Base-by-base conservation (phyloP, 345 rosid genomes). In the Aurinia saxatilis region DNA sequence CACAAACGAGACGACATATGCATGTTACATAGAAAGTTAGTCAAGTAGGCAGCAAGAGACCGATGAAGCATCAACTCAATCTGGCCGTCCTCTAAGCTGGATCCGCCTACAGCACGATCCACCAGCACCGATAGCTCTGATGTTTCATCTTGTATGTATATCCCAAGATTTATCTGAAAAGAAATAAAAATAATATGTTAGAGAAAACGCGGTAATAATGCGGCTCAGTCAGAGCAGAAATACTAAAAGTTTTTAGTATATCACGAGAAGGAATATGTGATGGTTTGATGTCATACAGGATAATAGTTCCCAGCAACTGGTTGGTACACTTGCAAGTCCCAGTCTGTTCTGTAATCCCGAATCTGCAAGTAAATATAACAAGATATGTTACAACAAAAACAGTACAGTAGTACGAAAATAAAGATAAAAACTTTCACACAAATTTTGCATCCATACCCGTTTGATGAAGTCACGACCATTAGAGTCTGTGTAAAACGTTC, bases 1-100 rank as follows among this genome's bases (percentile, higher is more conserved):
- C 50, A 65, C 49, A 58, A 55, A 46, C 53, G 21, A 63, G 31
- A 3, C 7, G 8, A 31, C 40, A 63, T 37, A 14, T 30, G 35
- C 3, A 6, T 33, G n/a, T 70, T 11, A 10, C 8, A 60, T 33
- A 42, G 15, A 55, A 63, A 16, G 12, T 47, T 14, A 39, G 37
- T 39, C 4, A 3, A 4, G 31, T 3, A 27, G 6, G 31, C 6
- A 27, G 6, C 31, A 35, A 76, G 67, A 67, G 40, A 88, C 98
- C 98, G 84, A 65, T 91, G 96, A 48, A 91, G 90, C 95, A 88
- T 88, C 72, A 91, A 73, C 76, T 91, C 98, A n/a, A 91, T 49
- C 72, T 91, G 87, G 33, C 98, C 98, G 58, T 91, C 86, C 59
- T 66, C 82, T 63, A 88, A 67, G 75, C 98, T 91, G 49, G 96